Evolutionary conservation across 2,329 filamentous ascomycete species (phyloP).

Genomic region (Penicillium sp.): DNA sequence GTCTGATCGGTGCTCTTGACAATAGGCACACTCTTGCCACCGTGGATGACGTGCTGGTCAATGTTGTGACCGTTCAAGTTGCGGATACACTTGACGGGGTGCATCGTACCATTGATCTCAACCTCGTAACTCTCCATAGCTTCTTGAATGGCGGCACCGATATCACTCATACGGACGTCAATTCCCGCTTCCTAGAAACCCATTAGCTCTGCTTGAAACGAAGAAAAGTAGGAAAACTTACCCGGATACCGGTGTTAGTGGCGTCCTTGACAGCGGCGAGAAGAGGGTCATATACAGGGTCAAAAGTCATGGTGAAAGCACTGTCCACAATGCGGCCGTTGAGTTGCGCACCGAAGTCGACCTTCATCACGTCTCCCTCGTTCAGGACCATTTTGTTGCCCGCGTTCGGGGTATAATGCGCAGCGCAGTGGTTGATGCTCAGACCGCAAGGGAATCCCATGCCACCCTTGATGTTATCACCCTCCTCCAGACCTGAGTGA

Average conservation of each 20-base stretch:
- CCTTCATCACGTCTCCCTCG: conserved; percentile 69
- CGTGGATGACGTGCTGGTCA: conserved; percentile 84
- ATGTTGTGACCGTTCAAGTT: conserved; percentile 92
- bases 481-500: conserved; percentile 73
- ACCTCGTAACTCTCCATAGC: conserved; percentile 92
- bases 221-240: conserved; percentile 30
- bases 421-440: conserved; percentile 80
- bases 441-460: conserved; percentile 86
- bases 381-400: conserved; percentile 74
- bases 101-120: conserved; percentile 73
- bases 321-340: conserved; percentile 71
- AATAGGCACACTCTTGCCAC: conserved; percentile 87
- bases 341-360: conserved; percentile 70
- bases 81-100: conserved; percentile 80
- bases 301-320: conserved; percentile 68
- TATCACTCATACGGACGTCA: conserved; percentile 83
- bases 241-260: conserved; percentile 71
- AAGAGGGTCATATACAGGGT: conserved; percentile 68
- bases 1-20: conserved; percentile 84
- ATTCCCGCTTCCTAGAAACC: conserved; percentile 74
- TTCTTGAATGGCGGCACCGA: conserved; percentile 81
- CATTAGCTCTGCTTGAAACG: conserved; percentile 12
- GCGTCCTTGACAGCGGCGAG: conserved; percentile 66
- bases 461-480: conserved; percentile 73
- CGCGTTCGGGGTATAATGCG: conserved; percentile 83